A percentile compares a stretch with the other conserved stretches of the same genome.
Conservation (phyloP, 225 moss, liverwort and hornwort species). For the Sphagnum contortum region DNA sequence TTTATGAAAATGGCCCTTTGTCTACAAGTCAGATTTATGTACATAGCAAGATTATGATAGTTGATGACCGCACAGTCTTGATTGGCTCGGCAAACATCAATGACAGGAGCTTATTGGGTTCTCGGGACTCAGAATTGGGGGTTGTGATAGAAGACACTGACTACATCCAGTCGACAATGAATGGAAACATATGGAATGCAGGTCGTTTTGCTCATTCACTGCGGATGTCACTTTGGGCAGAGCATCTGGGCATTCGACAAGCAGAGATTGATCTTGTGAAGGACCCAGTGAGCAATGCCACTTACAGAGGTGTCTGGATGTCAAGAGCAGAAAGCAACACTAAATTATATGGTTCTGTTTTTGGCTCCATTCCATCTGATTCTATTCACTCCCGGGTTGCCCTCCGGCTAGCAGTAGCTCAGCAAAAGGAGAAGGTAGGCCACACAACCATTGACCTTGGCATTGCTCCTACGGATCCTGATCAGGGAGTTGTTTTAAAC, state of each 20-base stretch:
- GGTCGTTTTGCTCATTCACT: constrained; percentile 52
- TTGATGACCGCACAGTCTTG: constrained; percentile 49
- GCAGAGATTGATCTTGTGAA: constrained; percentile 24
- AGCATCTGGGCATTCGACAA: constrained; percentile 41
- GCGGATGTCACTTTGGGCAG: constrained; percentile 45
- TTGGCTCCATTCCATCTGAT: constrained; percentile 48
- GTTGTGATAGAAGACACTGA: constrained; percentile 51
- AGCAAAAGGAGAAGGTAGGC: constrained; percentile 36
- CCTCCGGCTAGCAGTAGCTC: constrained; percentile 38
- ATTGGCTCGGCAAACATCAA: constrained; percentile 59
- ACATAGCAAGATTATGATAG: constrained; percentile 59
- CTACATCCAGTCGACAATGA: constrained; percentile 43
- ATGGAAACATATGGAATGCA: constrained; percentile 52
- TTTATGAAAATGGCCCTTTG: constrained; percentile 37
- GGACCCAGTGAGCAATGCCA: constrained; percentile 43
- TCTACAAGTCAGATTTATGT: constrained; percentile 58
- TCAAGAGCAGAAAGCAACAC: constrained; percentile 36
- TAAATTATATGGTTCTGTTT: constrained; percentile 26
- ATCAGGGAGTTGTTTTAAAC: constrained; percentile 2
- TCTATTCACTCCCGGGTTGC: constrained; percentile 35
- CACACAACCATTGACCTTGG: constrained; percentile 59
- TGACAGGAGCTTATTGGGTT: constrained; percentile 47
- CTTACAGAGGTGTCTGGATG: constrained; percentile 51
- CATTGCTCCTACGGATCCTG: constrained; percentile 26
- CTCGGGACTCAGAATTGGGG: constrained; percentile 50